phyloP scores from a whole-genome alignment of 306 rosid species.

The Hippophae rhamnoides region DNA sequence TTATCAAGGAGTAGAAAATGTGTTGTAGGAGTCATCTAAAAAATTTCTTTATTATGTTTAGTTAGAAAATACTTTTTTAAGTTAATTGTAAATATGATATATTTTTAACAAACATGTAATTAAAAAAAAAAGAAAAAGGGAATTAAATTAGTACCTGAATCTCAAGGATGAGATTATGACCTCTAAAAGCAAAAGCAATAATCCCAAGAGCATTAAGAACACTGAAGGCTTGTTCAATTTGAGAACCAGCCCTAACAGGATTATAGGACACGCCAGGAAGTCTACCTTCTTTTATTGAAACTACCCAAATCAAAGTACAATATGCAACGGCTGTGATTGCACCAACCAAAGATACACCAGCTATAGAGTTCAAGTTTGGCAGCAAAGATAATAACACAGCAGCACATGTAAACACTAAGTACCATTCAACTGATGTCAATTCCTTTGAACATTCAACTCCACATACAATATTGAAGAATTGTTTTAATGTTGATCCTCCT shows the following conservation, averaged over 20 bases:
- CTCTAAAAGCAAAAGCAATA: constrained; percentile 50
- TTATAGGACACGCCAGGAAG: constrained; percentile 28
- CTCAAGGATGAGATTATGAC: constrained; percentile 50
- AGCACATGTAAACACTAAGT: constrained; percentile 30
- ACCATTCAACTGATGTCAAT: constrained; percentile 40
- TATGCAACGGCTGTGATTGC: constrained; percentile 37
- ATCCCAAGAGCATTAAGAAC: constrained; percentile 43
- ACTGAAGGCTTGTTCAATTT: constrained; percentile 17
- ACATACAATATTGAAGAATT: constrained; percentile 29
- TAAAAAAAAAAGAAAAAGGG: not conserved
- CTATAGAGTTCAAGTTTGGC: constrained; percentile 48
- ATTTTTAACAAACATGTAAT: not conserved
- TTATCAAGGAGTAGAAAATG: too few species aligned
- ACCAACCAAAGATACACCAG: constrained; percentile 40
- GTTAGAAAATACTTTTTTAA: too few species aligned
- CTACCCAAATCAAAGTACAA: constrained; percentile 34
- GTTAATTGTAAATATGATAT: too few species aligned
- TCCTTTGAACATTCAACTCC: constrained; percentile 24
- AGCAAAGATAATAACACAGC: constrained; percentile 37
- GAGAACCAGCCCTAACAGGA: constrained; percentile 1
- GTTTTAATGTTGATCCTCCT: constrained; percentile 31
- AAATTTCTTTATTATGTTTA: too few species aligned
- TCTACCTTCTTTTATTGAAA: constrained; percentile 32
- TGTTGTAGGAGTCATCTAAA: too few species aligned
- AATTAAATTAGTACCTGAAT: constrained; percentile 33